Evolutionary conservation across 768 basidiomycete genomes (phyloP).

Genomic region (Amanita pallidorosea): DNA sequence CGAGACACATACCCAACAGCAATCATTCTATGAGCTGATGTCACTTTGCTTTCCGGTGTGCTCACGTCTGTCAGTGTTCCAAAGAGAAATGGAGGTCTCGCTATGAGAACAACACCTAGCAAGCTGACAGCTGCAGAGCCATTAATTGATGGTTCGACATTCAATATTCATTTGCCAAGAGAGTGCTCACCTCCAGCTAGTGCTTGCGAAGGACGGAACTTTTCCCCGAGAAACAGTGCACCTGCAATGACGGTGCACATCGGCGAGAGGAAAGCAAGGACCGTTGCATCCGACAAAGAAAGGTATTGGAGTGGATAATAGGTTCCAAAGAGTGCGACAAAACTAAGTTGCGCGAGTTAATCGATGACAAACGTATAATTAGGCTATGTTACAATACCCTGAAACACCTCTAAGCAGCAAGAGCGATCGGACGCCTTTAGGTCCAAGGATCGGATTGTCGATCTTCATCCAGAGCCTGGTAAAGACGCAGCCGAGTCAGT

Average conservation of each 20-base stretch:
- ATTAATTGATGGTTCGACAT: not conserved
- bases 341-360: constrained; percentile 28
- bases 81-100: constrained; percentile 69
- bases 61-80: constrained; percentile 18
- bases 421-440: constrained; percentile 51
- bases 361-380: not conserved
- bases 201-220: constrained; percentile 41
- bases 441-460: constrained; percentile 54
- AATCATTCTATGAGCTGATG: constrained; percentile 32
- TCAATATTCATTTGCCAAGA: not conserved
- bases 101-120: constrained; percentile 70
- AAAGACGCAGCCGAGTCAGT: too few species aligned
- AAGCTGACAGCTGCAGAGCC: constrained; percentile 53
- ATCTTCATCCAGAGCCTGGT: constrained; percentile 6
- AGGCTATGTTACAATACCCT: constrained; percentile 33
- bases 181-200: constrained; percentile 30
- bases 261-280: constrained; percentile 67
- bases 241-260: constrained; percentile 53
- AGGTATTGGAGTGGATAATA: constrained; percentile 68
- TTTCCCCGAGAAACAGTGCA: constrained; percentile 51
- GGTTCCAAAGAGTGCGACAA: constrained; percentile 59
- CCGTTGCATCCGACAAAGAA: constrained; percentile 68
- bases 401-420: constrained; percentile 48
- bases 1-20: constrained; percentile 42
- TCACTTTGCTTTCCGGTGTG: constrained; percentile 13